Evolutionary conservation across 129 eudicot species (phyloP).

Genomic region (Lactuca saligna): DNA sequence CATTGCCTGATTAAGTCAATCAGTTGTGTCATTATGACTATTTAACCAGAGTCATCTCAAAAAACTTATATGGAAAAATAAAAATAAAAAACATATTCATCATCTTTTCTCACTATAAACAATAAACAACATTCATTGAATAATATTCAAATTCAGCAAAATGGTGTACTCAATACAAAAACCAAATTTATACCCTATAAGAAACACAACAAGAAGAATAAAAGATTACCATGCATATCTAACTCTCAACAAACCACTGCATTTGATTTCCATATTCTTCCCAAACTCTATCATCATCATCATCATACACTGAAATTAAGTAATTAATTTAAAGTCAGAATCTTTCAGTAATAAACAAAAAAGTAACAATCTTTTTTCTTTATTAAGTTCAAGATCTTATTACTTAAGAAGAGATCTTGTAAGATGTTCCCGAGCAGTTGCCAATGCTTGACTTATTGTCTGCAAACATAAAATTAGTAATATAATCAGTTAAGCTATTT

Average conservation of each 20-base stretch:
- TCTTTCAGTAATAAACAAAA: slow-evolving; percentile 11
- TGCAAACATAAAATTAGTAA: slow-evolving; percentile 30
- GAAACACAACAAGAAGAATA: slow-evolving; percentile 26
- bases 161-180: slow-evolving; percentile 13
- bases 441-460: slow-evolving; percentile 93
- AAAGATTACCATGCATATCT: slow-evolving; percentile 18
- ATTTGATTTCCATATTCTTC: slow-evolving; percentile 21
- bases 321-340: slow-evolving; percentile 19
- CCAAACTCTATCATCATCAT: neutral
- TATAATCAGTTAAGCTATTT: neutral
- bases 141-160: slow-evolving; percentile 16
- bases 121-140: slow-evolving; percentile 16
- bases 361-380: neutral
- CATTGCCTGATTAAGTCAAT: too few species aligned
- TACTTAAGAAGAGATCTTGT: slow-evolving; percentile 85
- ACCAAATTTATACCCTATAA: slow-evolving; percentile 21
- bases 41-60: neutral
- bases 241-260: slow-evolving; percentile 26
- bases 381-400: slow-evolving; percentile 26
- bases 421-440: slow-evolving; percentile 88
- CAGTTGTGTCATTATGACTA: too few species aligned
- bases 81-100: neutral
- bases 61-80: neutral
- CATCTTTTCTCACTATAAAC: slow-evolving; percentile 5
- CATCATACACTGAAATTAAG: slow-evolving; percentile 41